Evolutionary conservation across 805 yeast genomes (phyloP), one percentile per base, ranked within the genome.

Genomic region (Saccharomycopsis schoenii): DNA sequence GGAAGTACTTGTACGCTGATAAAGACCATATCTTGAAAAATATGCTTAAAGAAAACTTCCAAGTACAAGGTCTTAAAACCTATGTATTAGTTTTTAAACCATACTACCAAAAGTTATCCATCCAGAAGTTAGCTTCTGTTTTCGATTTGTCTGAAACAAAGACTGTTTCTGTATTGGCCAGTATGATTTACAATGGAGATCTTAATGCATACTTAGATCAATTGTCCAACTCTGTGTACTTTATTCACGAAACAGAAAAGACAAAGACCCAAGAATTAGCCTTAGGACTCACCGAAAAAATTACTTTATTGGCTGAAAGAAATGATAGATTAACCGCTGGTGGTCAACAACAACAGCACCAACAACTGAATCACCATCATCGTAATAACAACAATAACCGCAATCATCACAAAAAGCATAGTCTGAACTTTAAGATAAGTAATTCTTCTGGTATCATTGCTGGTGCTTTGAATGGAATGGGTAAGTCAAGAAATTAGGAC

Each of bases 21-120:
- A 72, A 83, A 60, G 89, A 83, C 58, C 74, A 78, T 57, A 80
- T 89, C 71, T 47, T 47, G 52, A 84, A 84, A 75, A 74, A 74
- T n/a, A 83, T 88, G 85, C 80, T 94, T 69, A 81, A 80, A 67
- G 81, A 80, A 66, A 89, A 88, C 76, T 81, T 96, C 68, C 96
- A 94, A 78, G 77, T 84, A 60, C 97, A 90, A 74, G 96, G 97
- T 56, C 80, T 94, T 70, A 84, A 96, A 75, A 89, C 97, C n/a
- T 94, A 88, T 73, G 78, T 94, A 66, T 88, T 90, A 79, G 85
- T 88, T 65, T 91, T 86, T 77, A 89, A 88, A 71, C 74, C 84
- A 40, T 85, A 84, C 68, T 91, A 86, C 76, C 77, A 85, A 64
- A 86, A 88, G 65, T 80, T 93, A 61, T 85, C 97, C 2, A 73